phyloP scores from a whole-genome alignment of 2,329 filamentous ascomycete genomes.

The Trichoderma semiorbis region DNA sequence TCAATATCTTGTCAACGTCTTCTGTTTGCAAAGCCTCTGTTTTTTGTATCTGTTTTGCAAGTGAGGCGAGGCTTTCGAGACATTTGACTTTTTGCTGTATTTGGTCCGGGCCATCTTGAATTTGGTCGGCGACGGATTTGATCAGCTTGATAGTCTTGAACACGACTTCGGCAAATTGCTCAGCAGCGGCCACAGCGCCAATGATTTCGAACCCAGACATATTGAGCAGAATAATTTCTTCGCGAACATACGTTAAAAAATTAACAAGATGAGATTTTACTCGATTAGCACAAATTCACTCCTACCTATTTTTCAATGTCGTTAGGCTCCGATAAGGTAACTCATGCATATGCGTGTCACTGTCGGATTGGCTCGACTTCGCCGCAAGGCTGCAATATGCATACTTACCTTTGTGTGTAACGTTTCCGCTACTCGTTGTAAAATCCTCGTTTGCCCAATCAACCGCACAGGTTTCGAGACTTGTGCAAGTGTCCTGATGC shows the following conservation, averaged over 20 bases:
- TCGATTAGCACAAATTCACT: no score
- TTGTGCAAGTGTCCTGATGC: accelerated
- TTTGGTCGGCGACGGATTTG: background rate
- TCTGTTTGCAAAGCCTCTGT: background rate
- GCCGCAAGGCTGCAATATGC: background rate
- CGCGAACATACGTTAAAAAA: no score
- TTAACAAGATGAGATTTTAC: no score
- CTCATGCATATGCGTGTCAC: background rate
- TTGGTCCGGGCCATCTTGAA: background rate
- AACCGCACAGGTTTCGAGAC: accelerated
- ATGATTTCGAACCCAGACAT: background rate
- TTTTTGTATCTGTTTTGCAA: background rate
- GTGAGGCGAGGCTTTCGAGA: background rate
- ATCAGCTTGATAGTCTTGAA: background rate
- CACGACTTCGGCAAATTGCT: background rate
- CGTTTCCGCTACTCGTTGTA: no score
- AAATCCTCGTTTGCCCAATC: no score
- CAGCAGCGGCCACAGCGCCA: background rate
- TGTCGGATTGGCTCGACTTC: background rate
- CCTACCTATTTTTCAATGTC: background rate
- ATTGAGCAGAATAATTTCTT: no score
- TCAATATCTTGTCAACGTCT: background rate
- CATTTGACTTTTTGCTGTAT: background rate
- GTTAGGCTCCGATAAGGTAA: background rate
- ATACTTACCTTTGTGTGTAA: background rate